phyloP scores from a whole-genome alignment of 2,329 filamentous ascomycete genomes.

The Onygena corvina region DNA sequence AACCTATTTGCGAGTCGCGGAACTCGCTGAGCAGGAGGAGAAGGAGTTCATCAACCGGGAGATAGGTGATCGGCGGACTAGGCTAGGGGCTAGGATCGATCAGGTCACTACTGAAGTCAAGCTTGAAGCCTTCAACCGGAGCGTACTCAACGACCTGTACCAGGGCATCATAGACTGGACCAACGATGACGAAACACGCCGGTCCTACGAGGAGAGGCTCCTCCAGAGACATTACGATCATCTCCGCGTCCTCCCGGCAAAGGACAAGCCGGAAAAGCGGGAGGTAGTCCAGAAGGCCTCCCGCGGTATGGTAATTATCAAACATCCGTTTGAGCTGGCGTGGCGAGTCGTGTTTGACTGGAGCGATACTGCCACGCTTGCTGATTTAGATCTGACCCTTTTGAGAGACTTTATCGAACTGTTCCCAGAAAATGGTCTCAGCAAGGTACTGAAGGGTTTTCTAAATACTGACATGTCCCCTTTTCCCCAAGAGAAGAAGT shows the following conservation, averaged over 20 bases:
- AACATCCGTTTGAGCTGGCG: slow-evolving; percentile 75
- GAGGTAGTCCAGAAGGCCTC: slow-evolving; percentile 64
- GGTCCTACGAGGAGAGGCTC: slow-evolving; percentile 81
- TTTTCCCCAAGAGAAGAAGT: slow-evolving; percentile 44
- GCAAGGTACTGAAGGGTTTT: slow-evolving; percentile 70
- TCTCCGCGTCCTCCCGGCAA: slow-evolving; percentile 54
- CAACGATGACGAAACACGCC: slow-evolving; percentile 68
- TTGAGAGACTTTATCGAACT: slow-evolving; percentile 68
- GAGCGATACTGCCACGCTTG: slow-evolving; percentile 62
- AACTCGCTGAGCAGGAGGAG: slow-evolving; percentile 75
- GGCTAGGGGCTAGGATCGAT: slow-evolving; percentile 69
- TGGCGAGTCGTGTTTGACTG: slow-evolving; percentile 90
- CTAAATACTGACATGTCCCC: slow-evolving; percentile 74
- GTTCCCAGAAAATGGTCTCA: slow-evolving; percentile 73
- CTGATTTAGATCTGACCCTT: slow-evolving; percentile 66
- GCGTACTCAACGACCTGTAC: slow-evolving; percentile 69
- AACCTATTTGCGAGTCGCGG: slow-evolving; percentile 70
- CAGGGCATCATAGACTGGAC: slow-evolving; percentile 81
- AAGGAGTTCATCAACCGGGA: slow-evolving; percentile 79
- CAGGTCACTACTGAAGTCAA: slow-evolving; percentile 82
- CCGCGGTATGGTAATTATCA: slow-evolving; percentile 90
- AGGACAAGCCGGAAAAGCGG: slow-evolving; percentile 59
- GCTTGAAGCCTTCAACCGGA: slow-evolving; percentile 64
- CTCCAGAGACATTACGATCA: slow-evolving; percentile 69
- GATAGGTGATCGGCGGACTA: slow-evolving; percentile 76